These are phyloP conservation scores for Paracorniculantispora psalliotae DNA, from an alignment of 2,329 filamentous ascomycete species.

Conservation along the genomic window DNA sequence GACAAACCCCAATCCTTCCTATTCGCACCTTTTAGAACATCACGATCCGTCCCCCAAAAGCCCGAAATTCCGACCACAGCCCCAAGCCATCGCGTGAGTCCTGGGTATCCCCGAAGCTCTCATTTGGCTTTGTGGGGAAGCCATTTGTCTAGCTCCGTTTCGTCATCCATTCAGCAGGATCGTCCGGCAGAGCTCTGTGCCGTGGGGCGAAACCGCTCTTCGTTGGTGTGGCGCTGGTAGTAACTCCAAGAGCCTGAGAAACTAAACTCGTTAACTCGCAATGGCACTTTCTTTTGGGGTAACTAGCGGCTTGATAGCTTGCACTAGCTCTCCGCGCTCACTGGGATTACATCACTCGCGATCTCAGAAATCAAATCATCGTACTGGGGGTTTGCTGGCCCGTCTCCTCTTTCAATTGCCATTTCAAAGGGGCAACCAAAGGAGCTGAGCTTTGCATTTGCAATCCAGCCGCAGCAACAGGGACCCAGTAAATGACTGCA, in stretches of 20 bases:
- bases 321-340: neutral
- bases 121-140: neutral
- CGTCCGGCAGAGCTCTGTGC: neutral
- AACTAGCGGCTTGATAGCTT: neutral
- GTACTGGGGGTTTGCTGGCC: constrained; percentile 2
- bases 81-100: too few relatives aligned
- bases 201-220: neutral
- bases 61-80: neutral
- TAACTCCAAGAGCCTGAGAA: neutral
- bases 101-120: neutral
- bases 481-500: too few relatives aligned
- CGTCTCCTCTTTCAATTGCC: neutral
- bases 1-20: neutral
- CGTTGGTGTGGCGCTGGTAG: neutral
- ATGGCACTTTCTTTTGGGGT: neutral
- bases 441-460: neutral
- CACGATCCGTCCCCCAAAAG: neutral
- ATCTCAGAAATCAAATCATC: constrained; percentile 9
- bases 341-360: constrained; percentile 2
- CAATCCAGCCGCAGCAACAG: too few relatives aligned
- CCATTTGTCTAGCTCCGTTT: neutral
- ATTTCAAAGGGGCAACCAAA: neutral
- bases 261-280: neutral
- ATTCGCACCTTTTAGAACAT: neutral
- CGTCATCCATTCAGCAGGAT: neutral